Conservation (phyloP, 2,329 filamentous ascomycete species). For the Ceratocystis colombiana region DNA sequence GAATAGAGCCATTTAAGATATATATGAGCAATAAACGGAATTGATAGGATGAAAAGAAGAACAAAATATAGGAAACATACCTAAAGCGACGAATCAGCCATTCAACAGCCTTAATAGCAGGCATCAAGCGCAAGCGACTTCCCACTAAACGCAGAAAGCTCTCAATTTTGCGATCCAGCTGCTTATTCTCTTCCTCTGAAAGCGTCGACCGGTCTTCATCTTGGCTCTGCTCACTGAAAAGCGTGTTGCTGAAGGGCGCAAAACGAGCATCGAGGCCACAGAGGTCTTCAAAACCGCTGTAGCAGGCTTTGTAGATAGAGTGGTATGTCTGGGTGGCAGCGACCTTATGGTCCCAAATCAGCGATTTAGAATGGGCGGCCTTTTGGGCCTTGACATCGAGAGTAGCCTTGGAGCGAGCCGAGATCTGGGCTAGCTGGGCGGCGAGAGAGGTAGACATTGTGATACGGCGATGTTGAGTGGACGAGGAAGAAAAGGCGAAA, state of each 20-base stretch:
- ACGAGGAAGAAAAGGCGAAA: slow-evolving; percentile 63
- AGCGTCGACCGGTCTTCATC: slow-evolving; percentile 78
- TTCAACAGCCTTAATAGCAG: slow-evolving; percentile 82
- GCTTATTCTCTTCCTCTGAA: slow-evolving; percentile 68
- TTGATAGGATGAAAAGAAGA: background rate
- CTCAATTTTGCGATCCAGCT: slow-evolving; percentile 67
- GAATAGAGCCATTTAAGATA: slow-evolving; percentile 13
- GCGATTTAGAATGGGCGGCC: slow-evolving; percentile 80
- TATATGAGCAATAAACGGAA: background rate
- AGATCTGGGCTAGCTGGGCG: slow-evolving; percentile 87
- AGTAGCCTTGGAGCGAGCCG: slow-evolving; percentile 77
- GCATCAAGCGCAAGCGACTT: slow-evolving; percentile 67
- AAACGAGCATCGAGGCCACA: slow-evolving; percentile 80
- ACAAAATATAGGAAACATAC: slow-evolving; percentile 41
- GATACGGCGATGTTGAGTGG: background rate
- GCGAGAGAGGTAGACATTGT: slow-evolving; percentile 76
- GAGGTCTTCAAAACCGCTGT: slow-evolving; percentile 82
- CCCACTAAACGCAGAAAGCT: slow-evolving; percentile 73
- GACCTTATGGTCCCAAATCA: slow-evolving; percentile 81
- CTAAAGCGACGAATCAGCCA: slow-evolving; percentile 88
- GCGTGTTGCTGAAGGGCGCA: slow-evolving; percentile 57
- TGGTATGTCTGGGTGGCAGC: slow-evolving; percentile 85
- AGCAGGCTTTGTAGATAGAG: slow-evolving; percentile 74
- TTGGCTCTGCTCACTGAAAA: slow-evolving; percentile 93
- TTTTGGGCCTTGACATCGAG: slow-evolving; percentile 90